Base-by-base conservation (phyloP, 2,329 filamentous ascomycete species). In the Nothopassalora personata region DNA sequence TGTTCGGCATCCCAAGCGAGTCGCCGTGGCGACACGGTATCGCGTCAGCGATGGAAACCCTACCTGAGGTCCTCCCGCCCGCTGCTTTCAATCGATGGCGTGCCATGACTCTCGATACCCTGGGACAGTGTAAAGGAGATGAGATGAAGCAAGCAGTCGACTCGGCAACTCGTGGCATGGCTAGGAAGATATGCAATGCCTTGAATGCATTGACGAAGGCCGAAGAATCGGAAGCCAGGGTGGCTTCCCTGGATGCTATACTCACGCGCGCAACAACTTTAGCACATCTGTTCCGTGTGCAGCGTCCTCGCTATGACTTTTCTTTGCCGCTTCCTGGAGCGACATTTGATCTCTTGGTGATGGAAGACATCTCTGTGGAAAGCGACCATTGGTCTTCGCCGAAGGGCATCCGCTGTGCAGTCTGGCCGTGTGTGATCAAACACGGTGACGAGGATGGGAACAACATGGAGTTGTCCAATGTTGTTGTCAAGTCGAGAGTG, bases 401-500 rank as follows among this genome's bases (percentile, higher is more conserved):
- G 15, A 75, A 75, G 48, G 75, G 83, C 54, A 80, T 89, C 36
- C 77, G 75, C 58, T 88, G 85, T 70, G 81, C 86, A 23, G 83
- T 82, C 1, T 88, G 87, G 57, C 86, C 86, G 1, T 83, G 82
- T 6, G 78, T 89, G 23, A 76, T 85, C 58, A 89, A 89, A 74
- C 75, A 78, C 23, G 86, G 86, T 5, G 84, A 88, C 70, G 85
- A 87, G 73, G 82, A 80, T 61, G 86, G 86, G 27, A 79, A 81
- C 43, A 81, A 85, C 62, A 72, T 82, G 66, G 81, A 87, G 67
- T 81, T 83, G 61, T 77, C 79, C 46, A 88, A 88, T 68, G 79
- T 88, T 49, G 82, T 89, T 63, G 76, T 81, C 59, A 88, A 87
- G 73, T 83, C 85, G n/a, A 82, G 81, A 65, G 86, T 89, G 5